These are phyloP conservation scores for Allantophomopsis cytisporea DNA, from an alignment of 2,329 filamentous ascomycete species.

Conservation along the genomic window DNA sequence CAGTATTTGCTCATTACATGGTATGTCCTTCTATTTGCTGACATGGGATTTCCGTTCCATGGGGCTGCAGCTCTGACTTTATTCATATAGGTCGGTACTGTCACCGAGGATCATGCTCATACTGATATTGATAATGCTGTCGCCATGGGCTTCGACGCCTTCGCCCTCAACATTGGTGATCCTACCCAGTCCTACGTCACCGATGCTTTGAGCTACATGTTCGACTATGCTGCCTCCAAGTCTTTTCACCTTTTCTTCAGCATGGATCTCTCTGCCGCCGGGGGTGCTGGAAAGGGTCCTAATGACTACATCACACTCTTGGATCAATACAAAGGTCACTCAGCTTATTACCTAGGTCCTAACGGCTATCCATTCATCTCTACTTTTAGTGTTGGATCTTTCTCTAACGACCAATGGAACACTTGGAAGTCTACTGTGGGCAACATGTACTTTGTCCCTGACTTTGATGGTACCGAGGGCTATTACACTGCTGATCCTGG, in stretches of 20 bases:
- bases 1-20: conserved; percentile 16
- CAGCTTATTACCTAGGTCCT: conserved; percentile 16
- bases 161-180: conserved; percentile 20
- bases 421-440: conserved; percentile 14
- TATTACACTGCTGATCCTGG: conserved; percentile 17
- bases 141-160: conserved; percentile 13
- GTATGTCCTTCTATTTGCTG: conserved; percentile 5
- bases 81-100: too few relatives aligned
- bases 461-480: conserved; percentile 15
- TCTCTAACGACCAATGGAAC: conserved; percentile 12
- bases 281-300: conserved; percentile 1
- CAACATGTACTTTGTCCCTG: conserved; percentile 21
- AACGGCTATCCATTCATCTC: conserved; percentile 17
- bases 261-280: conserved; percentile 17
- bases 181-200: conserved; percentile 13
- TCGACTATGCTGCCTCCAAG: conserved; percentile 15
- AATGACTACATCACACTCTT: conserved; percentile 7
- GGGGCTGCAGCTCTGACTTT: too few relatives aligned
- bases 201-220: conserved; percentile 16
- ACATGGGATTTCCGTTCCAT: too few relatives aligned
- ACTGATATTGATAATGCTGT: too few relatives aligned
- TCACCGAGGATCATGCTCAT: too few relatives aligned
- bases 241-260: conserved; percentile 23
- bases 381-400: conserved; percentile 15
- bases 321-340: conserved; percentile 11